These are phyloP conservation scores for Henckelia pumila DNA, from an alignment of 257 asterid genomes.

Conservation along the genomic window DNA sequence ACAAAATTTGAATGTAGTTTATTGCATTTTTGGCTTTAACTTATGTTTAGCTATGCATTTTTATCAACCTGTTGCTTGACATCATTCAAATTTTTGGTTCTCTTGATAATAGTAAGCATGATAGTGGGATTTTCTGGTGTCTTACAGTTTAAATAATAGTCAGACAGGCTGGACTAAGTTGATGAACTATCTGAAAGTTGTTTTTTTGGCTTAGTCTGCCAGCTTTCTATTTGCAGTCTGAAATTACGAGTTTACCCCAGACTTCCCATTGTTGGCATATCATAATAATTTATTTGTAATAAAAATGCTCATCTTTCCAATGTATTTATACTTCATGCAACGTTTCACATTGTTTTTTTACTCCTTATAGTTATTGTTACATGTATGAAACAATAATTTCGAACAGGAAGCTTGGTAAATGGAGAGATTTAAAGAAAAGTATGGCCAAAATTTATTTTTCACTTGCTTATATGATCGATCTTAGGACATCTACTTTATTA, in stretches of 20 bases:
- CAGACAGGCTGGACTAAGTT: neutral
- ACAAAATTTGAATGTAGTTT: constrained; percentile 9
- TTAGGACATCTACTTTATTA: neutral
- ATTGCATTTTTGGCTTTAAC: constrained; percentile 13
- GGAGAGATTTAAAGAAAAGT: too few relatives aligned
- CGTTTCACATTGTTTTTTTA: too few relatives aligned
- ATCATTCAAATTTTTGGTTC: neutral
- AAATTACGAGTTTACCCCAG: neutral
- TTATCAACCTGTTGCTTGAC: neutral
- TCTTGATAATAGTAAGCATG: neutral
- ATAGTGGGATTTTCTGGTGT: neutral
- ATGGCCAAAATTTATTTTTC: too few relatives aligned
- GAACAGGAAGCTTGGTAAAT: too few relatives aligned
- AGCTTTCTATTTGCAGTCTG: constrained; percentile 5
- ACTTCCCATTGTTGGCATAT: too few relatives aligned
- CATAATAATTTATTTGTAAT: too few relatives aligned
- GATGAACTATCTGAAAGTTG: constrained; percentile 1
- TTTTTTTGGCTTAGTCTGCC: constrained; percentile 9
- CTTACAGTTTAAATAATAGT: neutral
- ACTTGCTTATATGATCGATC: neutral
- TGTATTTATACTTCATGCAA: too few relatives aligned
- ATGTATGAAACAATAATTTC: too few relatives aligned
- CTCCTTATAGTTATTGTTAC: too few relatives aligned
- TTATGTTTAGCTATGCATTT: neutral
- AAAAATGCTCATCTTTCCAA: too few relatives aligned